Conservation (phyloP, 306 rosid species). For the Lathyrus tuberosus region DNA sequence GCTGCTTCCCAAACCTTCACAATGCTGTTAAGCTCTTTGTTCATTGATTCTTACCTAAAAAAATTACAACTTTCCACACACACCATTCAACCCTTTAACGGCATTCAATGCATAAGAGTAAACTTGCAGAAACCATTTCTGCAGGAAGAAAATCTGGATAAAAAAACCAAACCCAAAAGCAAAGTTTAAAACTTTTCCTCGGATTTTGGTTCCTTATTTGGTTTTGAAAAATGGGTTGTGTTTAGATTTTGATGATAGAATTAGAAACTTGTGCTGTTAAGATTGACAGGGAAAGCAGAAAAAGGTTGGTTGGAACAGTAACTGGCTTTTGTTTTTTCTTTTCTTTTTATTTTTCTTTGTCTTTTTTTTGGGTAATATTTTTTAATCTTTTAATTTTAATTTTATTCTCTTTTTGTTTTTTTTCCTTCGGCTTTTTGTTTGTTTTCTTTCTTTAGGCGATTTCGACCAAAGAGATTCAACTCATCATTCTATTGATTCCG, state of each 20-base stretch:
- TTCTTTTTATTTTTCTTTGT: slow-evolving; percentile 17
- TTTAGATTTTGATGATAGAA: slow-evolving; percentile 52
- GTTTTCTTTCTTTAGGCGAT: slow-evolving; percentile 47
- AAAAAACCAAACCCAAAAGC: slow-evolving; percentile 34
- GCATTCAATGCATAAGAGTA: slow-evolving; percentile 29
- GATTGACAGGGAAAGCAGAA: slow-evolving; percentile 73
- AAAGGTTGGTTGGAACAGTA: slow-evolving; percentile 55
- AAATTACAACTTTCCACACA: slow-evolving; percentile 17
- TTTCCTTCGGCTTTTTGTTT: slow-evolving; percentile 19
- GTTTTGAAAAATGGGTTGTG: slow-evolving; percentile 45
- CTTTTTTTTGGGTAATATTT: background rate
- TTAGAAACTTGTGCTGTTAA: slow-evolving; percentile 40
- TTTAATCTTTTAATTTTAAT: slow-evolving; percentile 12
- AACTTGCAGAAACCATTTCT: slow-evolving; percentile 31
- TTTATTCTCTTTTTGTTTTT: background rate
- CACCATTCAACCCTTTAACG: slow-evolving; percentile 1
- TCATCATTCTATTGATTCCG: slow-evolving; percentile 59
- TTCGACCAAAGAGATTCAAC: slow-evolving; percentile 55
- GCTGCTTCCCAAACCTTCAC: slow-evolving; percentile 77
- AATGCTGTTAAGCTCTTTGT: slow-evolving; percentile 57
- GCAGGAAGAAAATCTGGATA: slow-evolving; percentile 26
- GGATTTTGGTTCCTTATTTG: slow-evolving; percentile 43
- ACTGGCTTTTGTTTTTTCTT: slow-evolving; percentile 45
- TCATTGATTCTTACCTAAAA: slow-evolving; percentile 54
- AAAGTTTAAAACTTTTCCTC: slow-evolving; percentile 46